Conservation (phyloP, 163 green algal species). For the Chloromonas sp. region DNA sequence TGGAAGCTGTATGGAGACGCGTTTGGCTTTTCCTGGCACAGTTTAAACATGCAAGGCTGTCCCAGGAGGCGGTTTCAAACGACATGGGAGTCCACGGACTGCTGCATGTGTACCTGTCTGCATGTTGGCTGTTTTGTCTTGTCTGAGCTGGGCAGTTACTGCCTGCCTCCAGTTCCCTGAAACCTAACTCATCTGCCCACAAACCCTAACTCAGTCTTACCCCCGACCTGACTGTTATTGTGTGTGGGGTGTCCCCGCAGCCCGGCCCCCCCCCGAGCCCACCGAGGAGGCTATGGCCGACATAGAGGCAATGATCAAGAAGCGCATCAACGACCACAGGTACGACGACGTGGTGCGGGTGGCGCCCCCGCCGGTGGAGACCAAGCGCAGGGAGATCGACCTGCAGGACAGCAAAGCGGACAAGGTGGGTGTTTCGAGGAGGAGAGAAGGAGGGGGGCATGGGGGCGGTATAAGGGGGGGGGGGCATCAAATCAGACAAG, state of each 20-base stretch:
- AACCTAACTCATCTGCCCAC: no score
- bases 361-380: conserved; percentile 48
- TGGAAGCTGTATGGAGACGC: no score
- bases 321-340: conserved; percentile 46
- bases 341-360: conserved; percentile 76
- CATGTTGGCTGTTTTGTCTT: no score
- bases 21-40: no score
- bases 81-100: no score
- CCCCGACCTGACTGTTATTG: no score
- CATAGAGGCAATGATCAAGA: conserved; percentile 78
- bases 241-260: conserved; percentile 3
- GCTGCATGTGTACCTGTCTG: no score
- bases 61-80: no score
- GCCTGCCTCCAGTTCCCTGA: no score
- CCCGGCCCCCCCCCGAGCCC: conserved; percentile 61
- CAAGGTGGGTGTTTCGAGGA: conserved; percentile 28
- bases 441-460: background rate
- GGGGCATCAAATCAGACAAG: background rate
- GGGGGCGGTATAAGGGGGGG: background rate
- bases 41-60: no score
- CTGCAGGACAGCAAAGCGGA: conserved; percentile 76
- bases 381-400: conserved; percentile 39
- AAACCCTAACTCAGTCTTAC: no score
- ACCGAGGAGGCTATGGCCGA: conserved; percentile 68
- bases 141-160: no score